These are phyloP conservation scores for Biscogniauxia marginata DNA, from an alignment of 2,329 filamentous ascomycete genomes.

Conservation along the genomic window DNA sequence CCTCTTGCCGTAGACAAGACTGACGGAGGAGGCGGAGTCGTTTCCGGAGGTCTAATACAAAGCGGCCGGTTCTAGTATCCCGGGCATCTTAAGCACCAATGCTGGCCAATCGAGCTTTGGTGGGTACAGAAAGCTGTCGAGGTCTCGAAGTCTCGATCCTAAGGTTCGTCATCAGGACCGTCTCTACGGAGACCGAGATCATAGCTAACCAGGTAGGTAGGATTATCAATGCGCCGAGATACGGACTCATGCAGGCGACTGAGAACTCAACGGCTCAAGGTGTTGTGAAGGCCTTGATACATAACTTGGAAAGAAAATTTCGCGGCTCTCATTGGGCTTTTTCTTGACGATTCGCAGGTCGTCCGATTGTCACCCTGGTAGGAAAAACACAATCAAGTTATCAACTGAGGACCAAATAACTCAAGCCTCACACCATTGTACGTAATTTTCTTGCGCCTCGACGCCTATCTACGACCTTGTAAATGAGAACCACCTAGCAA, in stretches of 20 bases:
- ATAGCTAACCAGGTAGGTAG: not conserved
- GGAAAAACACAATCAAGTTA: not conserved
- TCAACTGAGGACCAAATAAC: not conserved
- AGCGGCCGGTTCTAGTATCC: conserved; percentile 1
- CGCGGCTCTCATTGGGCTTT: not conserved
- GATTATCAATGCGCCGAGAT: not conserved
- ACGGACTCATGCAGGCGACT: not conserved
- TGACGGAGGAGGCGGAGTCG: conserved; percentile 26
- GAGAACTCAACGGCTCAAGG: not conserved
- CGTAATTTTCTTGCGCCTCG: conserved; percentile 40
- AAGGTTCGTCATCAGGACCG: not conserved
- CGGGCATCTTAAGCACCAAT: conserved; percentile 5
- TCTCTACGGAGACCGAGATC: conserved; percentile 1
- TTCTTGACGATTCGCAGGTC: too few relatives aligned
- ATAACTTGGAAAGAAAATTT: too few relatives aligned
- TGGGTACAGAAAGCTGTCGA: conserved; percentile 15
- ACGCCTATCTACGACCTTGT: conserved; percentile 42
- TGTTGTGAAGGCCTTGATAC: not conserved
- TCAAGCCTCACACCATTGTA: conserved; percentile 11
- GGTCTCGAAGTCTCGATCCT: conserved; percentile 11
- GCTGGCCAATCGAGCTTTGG: conserved; percentile 25
- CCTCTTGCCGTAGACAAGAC: conserved; percentile 14
- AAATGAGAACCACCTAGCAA: conserved; percentile 31
- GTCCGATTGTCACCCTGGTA: not conserved
- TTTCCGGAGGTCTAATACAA: conserved; percentile 7